Percentiles rank a stretch among this genome's conserved stretches.
Conservation (phyloP, 2,329 filamentous ascomycete genomes). For the Hymenoscyphus occultus region DNA sequence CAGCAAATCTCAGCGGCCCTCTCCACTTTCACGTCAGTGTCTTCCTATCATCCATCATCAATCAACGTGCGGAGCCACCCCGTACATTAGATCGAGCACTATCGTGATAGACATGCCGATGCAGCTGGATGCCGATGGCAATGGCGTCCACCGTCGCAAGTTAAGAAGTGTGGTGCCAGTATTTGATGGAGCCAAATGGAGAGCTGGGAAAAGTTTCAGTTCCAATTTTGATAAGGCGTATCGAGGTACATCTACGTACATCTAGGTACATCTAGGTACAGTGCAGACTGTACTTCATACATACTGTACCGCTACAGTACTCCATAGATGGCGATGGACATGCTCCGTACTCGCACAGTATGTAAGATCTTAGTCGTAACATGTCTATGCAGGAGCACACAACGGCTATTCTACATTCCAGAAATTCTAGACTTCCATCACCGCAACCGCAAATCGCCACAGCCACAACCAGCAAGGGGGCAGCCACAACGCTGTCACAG, state of each 20-base stretch:
- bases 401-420: not conserved
- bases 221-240: conserved; percentile 1
- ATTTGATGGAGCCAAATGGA: not conserved
- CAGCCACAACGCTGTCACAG: not conserved
- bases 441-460: not conserved
- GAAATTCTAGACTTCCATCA: not conserved
- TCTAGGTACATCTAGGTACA: too few relatives aligned
- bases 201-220: not conserved
- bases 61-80: not conserved
- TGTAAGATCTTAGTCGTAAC: too few relatives aligned
- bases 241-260: too few relatives aligned
- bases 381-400: not conserved
- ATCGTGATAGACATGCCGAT: not conserved
- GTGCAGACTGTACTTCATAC: too few relatives aligned
- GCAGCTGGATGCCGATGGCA: not conserved
- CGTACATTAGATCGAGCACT: not conserved
- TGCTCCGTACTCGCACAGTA: not conserved
- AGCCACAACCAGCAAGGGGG: not conserved
- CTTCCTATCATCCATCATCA: not conserved
- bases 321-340: too few relatives aligned
- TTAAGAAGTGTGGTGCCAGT: not conserved
- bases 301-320: too few relatives aligned
- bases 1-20: not conserved
- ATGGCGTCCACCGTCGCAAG: not conserved
- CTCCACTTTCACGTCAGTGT: not conserved